These are phyloP conservation scores for Pseudocercospora eumusae DNA, from an alignment of 2,329 filamentous ascomycete species.

Conservation along the genomic window DNA sequence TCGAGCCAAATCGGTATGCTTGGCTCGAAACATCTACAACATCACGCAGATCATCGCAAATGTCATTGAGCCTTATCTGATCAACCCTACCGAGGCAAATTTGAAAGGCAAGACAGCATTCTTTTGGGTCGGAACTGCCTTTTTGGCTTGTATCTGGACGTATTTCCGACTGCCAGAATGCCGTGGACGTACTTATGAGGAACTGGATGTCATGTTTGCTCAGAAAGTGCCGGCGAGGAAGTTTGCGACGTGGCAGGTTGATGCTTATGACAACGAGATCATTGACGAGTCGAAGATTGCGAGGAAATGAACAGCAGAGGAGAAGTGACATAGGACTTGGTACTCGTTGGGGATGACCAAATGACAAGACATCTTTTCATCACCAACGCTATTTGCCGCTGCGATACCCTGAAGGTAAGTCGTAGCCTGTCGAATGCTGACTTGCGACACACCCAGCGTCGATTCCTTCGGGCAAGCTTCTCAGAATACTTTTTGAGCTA, in stretches of 20 bases:
- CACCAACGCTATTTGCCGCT: too few species aligned
- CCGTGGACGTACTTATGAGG: constrained; percentile 44
- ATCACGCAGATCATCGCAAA: constrained; percentile 39
- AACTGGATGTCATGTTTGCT: constrained; percentile 47
- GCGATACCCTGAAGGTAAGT: too few species aligned
- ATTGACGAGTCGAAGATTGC: neutral
- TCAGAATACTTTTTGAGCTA: too few species aligned
- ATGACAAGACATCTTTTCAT: too few species aligned
- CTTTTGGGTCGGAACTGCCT: constrained; percentile 42
- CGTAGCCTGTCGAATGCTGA: too few species aligned
- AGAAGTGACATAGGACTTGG: too few species aligned
- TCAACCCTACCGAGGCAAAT: constrained; percentile 39
- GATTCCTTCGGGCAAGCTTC: too few species aligned
- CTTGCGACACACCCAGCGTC: too few species aligned
- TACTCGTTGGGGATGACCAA: too few species aligned
- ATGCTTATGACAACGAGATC: constrained; percentile 20
- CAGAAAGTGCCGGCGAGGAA: constrained; percentile 39
- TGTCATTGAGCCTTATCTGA: constrained; percentile 42
- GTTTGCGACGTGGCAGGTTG: constrained; percentile 35
- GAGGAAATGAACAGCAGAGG: too few species aligned
- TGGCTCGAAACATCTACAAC: constrained; percentile 38
- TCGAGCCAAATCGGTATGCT: constrained; percentile 35
- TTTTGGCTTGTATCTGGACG: constrained; percentile 40
- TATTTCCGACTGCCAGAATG: constrained; percentile 46
- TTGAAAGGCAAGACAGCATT: constrained; percentile 45